A percentile compares a stretch with the other conserved stretches of the same genome.
Conservation (phyloP, 1,139 yeast genomes). For the Lodderomyces elongisporus region DNA sequence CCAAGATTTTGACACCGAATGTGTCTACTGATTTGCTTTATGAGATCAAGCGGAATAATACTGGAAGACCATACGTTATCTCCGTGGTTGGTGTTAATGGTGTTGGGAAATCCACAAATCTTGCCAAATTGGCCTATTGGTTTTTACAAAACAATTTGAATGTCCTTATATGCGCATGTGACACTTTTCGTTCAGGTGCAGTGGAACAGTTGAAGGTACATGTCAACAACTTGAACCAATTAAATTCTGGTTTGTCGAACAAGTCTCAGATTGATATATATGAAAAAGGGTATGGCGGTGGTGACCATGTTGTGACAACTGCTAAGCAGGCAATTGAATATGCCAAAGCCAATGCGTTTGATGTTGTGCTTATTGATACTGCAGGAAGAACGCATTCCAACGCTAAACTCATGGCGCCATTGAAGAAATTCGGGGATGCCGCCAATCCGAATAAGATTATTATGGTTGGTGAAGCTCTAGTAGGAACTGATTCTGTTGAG, state of each 20-base stretch:
- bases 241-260: constrained; percentile 27
- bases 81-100: constrained; percentile 98
- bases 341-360: constrained; percentile 54
- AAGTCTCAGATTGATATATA: constrained; percentile 67
- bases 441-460: constrained; percentile 95
- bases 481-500: constrained; percentile 94
- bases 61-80: constrained; percentile 75
- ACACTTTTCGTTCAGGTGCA: constrained; percentile 96
- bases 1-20: constrained; percentile 85
- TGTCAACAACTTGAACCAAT: constrained; percentile 71
- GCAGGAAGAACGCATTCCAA: constrained; percentile 98
- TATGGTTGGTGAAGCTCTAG: constrained; percentile 98
- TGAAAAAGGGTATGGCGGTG: constrained; percentile 96
- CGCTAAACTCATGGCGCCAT: constrained; percentile 90
- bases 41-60: constrained; percentile 53
- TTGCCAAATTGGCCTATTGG: constrained; percentile 96
- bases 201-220: constrained; percentile 95
- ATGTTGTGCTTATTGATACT: constrained; percentile 89
- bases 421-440: constrained; percentile 91
- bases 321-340: constrained; percentile 90
- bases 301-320: constrained; percentile 84
- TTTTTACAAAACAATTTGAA: constrained; percentile 80
- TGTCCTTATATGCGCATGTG: constrained; percentile 93
- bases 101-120: constrained; percentile 93
- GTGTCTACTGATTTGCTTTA: constrained; percentile 84